Conservation (phyloP, 352 stramenopile species). For the Pythium guiyangense region DNA sequence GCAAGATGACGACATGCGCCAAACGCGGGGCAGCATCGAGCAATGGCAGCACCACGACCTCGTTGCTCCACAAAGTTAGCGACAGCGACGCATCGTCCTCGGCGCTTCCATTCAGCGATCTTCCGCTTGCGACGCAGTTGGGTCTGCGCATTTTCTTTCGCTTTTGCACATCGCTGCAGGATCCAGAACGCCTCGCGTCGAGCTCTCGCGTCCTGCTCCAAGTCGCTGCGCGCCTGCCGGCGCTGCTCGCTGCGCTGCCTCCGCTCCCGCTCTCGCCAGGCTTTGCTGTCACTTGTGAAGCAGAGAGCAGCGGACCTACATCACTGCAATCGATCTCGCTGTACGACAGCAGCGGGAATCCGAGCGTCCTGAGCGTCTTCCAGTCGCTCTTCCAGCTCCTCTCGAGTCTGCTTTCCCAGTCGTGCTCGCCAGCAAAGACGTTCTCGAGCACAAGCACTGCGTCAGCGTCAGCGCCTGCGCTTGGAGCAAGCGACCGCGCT, state of each 20-base stretch:
- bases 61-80: background rate
- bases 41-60: background rate
- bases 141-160: slow-evolving; percentile 71
- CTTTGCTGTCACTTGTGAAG: slow-evolving; percentile 11
- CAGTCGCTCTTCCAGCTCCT: slow-evolving; percentile 49
- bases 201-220: slow-evolving; percentile 38
- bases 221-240: slow-evolving; percentile 47
- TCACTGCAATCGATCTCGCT: background rate
- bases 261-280: slow-evolving; percentile 50
- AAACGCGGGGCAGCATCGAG: background rate
- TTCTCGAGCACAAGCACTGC: background rate
- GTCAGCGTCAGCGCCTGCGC: slow-evolving; percentile 2
- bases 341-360: background rate
- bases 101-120: slow-evolving; percentile 29
- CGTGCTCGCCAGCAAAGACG: background rate
- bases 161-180: slow-evolving; percentile 44
- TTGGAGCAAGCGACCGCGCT: slow-evolving; percentile 18
- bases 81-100: slow-evolving; percentile 1
- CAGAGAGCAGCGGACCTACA: background rate
- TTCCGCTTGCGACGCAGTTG: slow-evolving; percentile 43
- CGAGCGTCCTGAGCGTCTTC: slow-evolving; percentile 37
- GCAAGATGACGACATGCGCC: background rate
- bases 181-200: slow-evolving; percentile 13
- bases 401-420: slow-evolving; percentile 22
- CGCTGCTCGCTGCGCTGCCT: slow-evolving; percentile 47